A percentile compares a stretch with the other conserved stretches of the same genome.
phyloP scores from a whole-genome alignment of 306 rosid genomes.

The Astragalus membranaceus region DNA sequence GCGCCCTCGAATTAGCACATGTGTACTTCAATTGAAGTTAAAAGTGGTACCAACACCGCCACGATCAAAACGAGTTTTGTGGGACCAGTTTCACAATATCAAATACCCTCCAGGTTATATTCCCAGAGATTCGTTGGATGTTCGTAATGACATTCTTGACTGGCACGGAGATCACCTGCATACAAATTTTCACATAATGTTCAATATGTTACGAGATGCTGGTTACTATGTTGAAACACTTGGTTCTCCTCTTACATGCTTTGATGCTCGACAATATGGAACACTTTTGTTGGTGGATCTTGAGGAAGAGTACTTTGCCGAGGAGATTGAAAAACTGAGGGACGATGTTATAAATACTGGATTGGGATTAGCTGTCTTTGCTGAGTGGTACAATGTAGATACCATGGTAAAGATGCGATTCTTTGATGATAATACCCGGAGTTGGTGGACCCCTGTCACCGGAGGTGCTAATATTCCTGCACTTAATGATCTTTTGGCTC shows the following conservation, averaged over 20 bases:
- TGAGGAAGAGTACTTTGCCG: conserved; percentile 87
- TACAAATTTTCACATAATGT: conserved; percentile 93
- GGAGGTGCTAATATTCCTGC: conserved; percentile 97
- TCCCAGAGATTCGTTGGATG: conserved; percentile 96
- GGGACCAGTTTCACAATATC: conserved; percentile 98
- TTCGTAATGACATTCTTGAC: conserved; percentile 96
- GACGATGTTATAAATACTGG: conserved; percentile 85
- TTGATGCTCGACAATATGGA: conserved; percentile 86
- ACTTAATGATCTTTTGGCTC: conserved; percentile 82
- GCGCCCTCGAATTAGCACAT: conserved; percentile 43
- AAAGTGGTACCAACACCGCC: conserved; percentile 86
- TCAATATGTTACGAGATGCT: conserved; percentile 86
- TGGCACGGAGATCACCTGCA: conserved; percentile 99
- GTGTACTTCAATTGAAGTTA: conserved; percentile 85
- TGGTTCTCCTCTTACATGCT: conserved; percentile 93
- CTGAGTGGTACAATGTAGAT: conserved; percentile 97
- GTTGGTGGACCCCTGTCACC: conserved; percentile 99
- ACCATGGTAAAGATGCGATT: conserved; percentile 97
- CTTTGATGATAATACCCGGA: conserved; percentile 91
- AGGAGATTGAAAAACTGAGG: conserved; percentile 91
- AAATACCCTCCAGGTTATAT: conserved; percentile 98
- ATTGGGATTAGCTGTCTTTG: conserved; percentile 81
- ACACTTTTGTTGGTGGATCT: conserved; percentile 94
- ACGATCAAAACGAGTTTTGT: conserved; percentile 74
- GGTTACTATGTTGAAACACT: conserved; percentile 87